These are phyloP conservation scores for Crassisporium funariophilum DNA, from an alignment of 768 basidiomycete species.

Conservation along the genomic window DNA sequence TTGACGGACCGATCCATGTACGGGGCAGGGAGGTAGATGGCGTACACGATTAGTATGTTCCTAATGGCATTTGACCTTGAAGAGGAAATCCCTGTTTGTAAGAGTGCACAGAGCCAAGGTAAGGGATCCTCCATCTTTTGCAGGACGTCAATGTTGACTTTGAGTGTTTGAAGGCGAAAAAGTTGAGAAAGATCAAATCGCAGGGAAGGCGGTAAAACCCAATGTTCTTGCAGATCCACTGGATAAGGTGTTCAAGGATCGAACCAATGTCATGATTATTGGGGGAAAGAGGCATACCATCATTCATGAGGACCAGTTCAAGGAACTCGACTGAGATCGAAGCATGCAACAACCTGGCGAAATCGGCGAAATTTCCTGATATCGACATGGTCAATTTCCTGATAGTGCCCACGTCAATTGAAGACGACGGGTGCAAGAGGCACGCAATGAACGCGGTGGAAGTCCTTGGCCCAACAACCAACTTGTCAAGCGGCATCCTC, in stretches of 20 bases:
- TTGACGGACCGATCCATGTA: conserved; percentile 32
- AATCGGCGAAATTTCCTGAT: conserved; percentile 27
- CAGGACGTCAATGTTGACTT: conserved; percentile 28
- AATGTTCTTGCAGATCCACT: conserved; percentile 25
- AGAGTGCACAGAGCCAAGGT: conserved; percentile 26
- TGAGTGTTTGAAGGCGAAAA: conserved; percentile 21
- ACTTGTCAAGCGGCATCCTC: conserved; percentile 20
- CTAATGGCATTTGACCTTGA: conserved; percentile 17
- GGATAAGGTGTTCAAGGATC: background rate
- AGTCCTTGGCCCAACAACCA: conserved; percentile 29
- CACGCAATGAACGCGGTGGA: conserved; percentile 22
- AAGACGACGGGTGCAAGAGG: conserved; percentile 24
- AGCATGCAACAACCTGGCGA: conserved; percentile 25
- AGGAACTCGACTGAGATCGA: conserved; percentile 21
- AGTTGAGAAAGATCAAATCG: conserved; percentile 28
- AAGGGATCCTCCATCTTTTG: conserved; percentile 30
- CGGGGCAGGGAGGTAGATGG: conserved; percentile 29
- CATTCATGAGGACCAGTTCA: conserved; percentile 29
- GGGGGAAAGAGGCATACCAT: conserved; percentile 12
- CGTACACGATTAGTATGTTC: conserved; percentile 23
- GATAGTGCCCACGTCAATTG: conserved; percentile 17
- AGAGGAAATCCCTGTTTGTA: conserved; percentile 22
- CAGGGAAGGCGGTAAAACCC: conserved; percentile 14
- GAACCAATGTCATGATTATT: background rate
- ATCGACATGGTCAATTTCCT: conserved; percentile 26